These are phyloP conservation scores for Trametes villosa DNA, from an alignment of 768 basidiomycete species.

Conservation along the genomic window DNA sequence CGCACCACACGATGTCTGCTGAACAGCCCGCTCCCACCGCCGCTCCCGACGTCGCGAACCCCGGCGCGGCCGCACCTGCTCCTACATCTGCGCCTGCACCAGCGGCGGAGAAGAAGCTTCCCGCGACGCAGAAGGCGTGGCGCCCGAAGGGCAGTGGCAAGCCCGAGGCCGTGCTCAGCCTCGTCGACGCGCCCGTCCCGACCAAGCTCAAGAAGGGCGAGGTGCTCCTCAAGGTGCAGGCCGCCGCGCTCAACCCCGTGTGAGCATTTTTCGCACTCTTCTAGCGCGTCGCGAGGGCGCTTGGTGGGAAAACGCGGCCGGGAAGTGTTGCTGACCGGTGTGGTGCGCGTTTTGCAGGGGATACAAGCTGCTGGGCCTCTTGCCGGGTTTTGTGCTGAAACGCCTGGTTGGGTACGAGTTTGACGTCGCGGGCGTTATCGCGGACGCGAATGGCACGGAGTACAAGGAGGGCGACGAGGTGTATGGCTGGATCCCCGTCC, in stretches of 20 bases:
- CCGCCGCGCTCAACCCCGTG: conserved; percentile 72
- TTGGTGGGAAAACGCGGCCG: not conserved
- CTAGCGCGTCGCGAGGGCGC: not conserved
- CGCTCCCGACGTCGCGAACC: not conserved
- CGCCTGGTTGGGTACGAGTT: conserved; percentile 60
- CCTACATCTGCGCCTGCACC: not conserved
- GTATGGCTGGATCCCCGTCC: conserved; percentile 54
- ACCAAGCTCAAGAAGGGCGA: conserved; percentile 41
- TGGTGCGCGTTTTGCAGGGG: conserved; percentile 43
- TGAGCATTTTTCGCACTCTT: conserved; percentile 35
- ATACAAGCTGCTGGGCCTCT: conserved; percentile 56
- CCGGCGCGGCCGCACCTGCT: not conserved
- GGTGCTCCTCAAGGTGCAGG: conserved; percentile 55
- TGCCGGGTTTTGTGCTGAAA: conserved; percentile 50
- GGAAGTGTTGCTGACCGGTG: not conserved
- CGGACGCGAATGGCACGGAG: conserved; percentile 53
- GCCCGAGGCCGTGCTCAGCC: conserved; percentile 35
- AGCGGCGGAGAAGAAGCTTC: conserved; percentile 7
- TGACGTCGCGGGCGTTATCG: conserved; percentile 69
- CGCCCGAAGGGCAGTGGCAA: conserved; percentile 31
- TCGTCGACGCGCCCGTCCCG: conserved; percentile 37
- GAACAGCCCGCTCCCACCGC: conserved; percentile 3
- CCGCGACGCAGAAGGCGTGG: conserved; percentile 36
- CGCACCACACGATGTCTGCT: not conserved
- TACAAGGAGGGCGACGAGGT: conserved; percentile 66